Base-by-base conservation (phyloP, 768 basidiomycete species). In the Naganishia vaughanmartiniae region DNA sequence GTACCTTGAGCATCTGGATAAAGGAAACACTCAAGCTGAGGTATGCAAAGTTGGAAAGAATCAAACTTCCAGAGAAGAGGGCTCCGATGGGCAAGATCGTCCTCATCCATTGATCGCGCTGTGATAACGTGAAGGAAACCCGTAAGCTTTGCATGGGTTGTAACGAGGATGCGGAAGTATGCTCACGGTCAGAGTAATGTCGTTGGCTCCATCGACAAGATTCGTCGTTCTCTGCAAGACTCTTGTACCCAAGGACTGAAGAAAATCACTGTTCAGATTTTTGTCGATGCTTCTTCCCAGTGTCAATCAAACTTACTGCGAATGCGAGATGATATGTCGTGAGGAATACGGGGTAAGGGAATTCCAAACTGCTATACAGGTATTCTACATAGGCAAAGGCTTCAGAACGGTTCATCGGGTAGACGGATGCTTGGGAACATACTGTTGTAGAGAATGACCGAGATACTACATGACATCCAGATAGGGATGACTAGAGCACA, bases 371-470 rank as follows among this genome's bases (percentile, higher is more conserved):
- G 55, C 76, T 70, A 60, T 81, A 79, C 73, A 82, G 71, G 75
- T 78, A 81, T 76, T 80, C 60, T 63, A 21, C 34, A 66, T n/a
- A 26, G n/a, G 39, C 28, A 30, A 45, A 68, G 34, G 15, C 9
- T 36, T 54, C 2, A 24, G 53, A 1, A 65, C 26, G 5, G 21
- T n/a, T 26, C 57, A 10, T 30, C 28, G 26, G 31, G 33, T 91
- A 84, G 90, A 92, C 75, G 91, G 82, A 76, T 88, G 88, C 81
- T 93, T 58, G 51, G 77, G 76, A 3, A 26, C 60, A 5, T 28
- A 63, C 60, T 95, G 86, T 96, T 96, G 87, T 97, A 96, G 70
- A 96, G 88, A 83, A 97, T 97, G 79, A 97, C 94, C 10, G 87
- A 80, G 30, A 92, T 92, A 73, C 89, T 90, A 75, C 95, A 89